phyloP scores from a whole-genome alignment of 176 grass and related monocot genomes.

The Cenchrus purpureus region DNA sequence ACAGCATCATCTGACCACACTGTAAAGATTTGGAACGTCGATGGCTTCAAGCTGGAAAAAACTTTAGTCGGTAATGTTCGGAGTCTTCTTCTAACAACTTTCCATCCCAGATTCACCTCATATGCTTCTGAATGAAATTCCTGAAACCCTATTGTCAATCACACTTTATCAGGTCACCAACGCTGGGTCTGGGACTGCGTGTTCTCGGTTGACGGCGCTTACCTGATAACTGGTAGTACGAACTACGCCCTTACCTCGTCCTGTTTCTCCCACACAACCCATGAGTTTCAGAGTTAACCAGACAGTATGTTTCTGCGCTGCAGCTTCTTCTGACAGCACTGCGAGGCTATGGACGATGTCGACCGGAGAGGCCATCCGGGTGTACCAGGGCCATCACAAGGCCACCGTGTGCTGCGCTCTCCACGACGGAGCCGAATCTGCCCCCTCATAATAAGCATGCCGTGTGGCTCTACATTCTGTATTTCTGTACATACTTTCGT shows the following conservation, averaged over 20 bases:
- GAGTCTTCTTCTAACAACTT: background rate
- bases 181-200: slow-evolving; percentile 96
- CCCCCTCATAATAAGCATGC: slow-evolving; percentile 29
- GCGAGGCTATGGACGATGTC: slow-evolving; percentile 82
- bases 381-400: slow-evolving; percentile 94
- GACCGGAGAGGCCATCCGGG: slow-evolving; percentile 76
- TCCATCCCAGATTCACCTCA: background rate
- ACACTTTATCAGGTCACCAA: slow-evolving; percentile 69
- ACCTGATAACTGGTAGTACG: slow-evolving; percentile 86
- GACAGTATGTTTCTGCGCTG: background rate
- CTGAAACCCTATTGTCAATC: slow-evolving; percentile 1
- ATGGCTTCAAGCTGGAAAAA: slow-evolving; percentile 93
- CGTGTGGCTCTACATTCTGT: background rate
- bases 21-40: slow-evolving; percentile 98
- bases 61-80: slow-evolving; percentile 67
- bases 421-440: slow-evolving; percentile 79
- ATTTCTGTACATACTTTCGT: background rate
- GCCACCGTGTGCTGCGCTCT: slow-evolving; percentile 77
- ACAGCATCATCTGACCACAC: slow-evolving; percentile 90
- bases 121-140: background rate
- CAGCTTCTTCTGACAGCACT: slow-evolving; percentile 93
- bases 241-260: background rate
- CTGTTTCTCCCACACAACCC: background rate
- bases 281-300: background rate
- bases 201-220: slow-evolving; percentile 89